Base-by-base conservation (phyloP, 148 eudicot genomes). In the Cornus kousa region DNA sequence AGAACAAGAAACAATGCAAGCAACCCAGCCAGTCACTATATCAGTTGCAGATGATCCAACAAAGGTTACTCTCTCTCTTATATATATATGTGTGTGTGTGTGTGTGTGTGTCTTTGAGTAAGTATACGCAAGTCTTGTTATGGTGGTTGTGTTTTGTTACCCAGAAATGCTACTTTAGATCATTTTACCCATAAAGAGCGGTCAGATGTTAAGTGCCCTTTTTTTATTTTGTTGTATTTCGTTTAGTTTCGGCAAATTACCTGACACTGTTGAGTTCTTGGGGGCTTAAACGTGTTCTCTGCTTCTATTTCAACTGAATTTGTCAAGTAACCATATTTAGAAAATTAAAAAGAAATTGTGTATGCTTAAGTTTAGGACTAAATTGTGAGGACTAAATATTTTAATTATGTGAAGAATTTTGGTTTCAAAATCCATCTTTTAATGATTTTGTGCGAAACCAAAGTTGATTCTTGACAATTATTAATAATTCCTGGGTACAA, bases 21-120 rank as follows among this genome's bases (percentile, higher is more conserved):
- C 71, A 16, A 69, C 73, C 40, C 67, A 77, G 67, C 31, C 62
- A 23, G 22, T 67, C 39, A 9, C 74, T 43, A 70, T 13, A n/a
- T 11, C 74, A 19, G 50, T 33, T 55, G 80, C 68, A 53, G 53
- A 68, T 59, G 74, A 59, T 71, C n/a, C 74, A 39, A 22, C 80
- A 0, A 68, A 70, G 80, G 80, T 78, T 31, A 22, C 80, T 70
- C 55, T 33, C 43, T 74, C 39, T 31, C 1, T 33, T n/a, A 1
- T 46, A 12, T 48, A 48, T 72, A 48, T 75, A 13, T 64, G 10
- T 28, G 37, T 48, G n/a, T 62, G 7, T 22, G 4, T 31, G 7
- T 72, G 8, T 19, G 7, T 11, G 22, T 35, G 37, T 35, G 37
- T 35, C 37, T 35, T 35, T 35, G 37, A 35, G 37, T 35, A 35